Percentiles rank a stretch among this genome's conserved stretches.
Evolutionary conservation across 2,329 filamentous ascomycete species (phyloP).

Genomic region (Fusarium ramigenum): DNA sequence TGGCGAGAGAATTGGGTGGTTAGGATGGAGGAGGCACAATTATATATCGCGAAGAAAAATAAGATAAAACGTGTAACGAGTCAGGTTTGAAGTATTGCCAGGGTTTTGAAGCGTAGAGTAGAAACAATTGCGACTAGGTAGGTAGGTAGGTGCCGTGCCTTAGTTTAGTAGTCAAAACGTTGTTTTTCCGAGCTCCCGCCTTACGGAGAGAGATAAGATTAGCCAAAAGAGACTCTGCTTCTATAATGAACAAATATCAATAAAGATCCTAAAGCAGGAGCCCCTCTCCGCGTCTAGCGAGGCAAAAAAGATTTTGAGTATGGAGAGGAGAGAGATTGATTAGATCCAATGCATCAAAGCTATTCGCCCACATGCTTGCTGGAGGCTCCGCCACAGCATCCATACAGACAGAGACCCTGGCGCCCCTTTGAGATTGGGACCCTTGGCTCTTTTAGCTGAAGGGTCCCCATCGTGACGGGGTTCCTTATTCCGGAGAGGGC

Average conservation of each 20-base stretch:
- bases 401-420: constrained; percentile 9
- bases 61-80: constrained; percentile 14
- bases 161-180: constrained; percentile 9
- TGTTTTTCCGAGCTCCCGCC: constrained; percentile 25
- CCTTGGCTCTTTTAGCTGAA: constrained; percentile 9
- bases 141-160: background rate
- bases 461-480: background rate
- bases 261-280: background rate
- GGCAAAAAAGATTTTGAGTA: background rate
- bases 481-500: background rate
- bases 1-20: background rate
- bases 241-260: background rate
- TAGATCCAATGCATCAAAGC: constrained; percentile 29
- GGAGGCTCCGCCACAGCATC: constrained; percentile 7
- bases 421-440: background rate
- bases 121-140: constrained; percentile 20
- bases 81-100: constrained; percentile 11
- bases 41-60: constrained; percentile 5
- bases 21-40: background rate
- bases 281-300: constrained; percentile 3
- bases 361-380: constrained; percentile 28
- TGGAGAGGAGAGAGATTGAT: constrained; percentile 29
- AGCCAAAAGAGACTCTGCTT: background rate
- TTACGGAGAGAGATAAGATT: constrained; percentile 9
- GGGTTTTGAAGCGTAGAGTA: constrained; percentile 21